phyloP scores from a whole-genome alignment of 225 moss, liverwort and hornwort species.

The Pseudoscleropodium purum region DNA sequence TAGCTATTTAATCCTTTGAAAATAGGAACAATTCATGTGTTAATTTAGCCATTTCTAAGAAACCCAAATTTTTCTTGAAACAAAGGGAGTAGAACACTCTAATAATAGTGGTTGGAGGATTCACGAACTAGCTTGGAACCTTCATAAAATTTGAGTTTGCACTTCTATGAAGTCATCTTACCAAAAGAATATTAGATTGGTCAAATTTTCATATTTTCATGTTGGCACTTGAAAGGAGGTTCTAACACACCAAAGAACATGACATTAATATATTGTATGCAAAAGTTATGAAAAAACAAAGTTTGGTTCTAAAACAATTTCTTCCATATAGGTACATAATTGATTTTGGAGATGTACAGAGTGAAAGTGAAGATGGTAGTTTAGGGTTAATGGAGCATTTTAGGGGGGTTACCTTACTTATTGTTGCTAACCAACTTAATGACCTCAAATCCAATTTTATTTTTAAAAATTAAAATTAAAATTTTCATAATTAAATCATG shows the following conservation, averaged over 20 bases:
- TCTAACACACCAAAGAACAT: fast-evolving
- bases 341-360: neutral
- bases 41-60: no score
- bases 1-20: no score
- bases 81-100: no score
- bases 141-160: no score
- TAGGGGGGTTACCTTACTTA: fast-evolving
- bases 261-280: fast-evolving
- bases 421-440: fast-evolving
- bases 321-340: neutral
- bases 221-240: neutral
- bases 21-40: no score
- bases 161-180: no score
- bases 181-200: neutral
- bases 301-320: neutral
- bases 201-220: neutral
- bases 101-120: no score
- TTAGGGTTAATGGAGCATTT: fast-evolving
- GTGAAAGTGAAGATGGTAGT: fast-evolving
- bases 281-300: neutral
- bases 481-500: neutral
- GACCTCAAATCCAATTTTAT: fast-evolving
- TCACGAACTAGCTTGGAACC: no score
- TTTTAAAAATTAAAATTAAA: neutral
- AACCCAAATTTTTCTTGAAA: no score